Evolutionary conservation across 129 eudicot genomes (phyloP).

Genomic region (Escallonia herrerae): DNA sequence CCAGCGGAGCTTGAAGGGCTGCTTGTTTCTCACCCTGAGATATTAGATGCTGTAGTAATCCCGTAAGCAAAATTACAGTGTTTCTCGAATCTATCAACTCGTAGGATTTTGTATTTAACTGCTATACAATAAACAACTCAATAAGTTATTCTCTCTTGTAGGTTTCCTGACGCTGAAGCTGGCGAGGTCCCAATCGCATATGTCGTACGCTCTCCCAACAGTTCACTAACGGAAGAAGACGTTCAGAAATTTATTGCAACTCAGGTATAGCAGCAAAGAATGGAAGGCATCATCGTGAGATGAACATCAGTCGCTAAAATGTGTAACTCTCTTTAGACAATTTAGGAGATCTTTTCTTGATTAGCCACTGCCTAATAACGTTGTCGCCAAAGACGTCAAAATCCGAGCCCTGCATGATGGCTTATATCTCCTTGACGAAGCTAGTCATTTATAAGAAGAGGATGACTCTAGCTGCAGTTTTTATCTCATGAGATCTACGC

Average conservation of each 20-base stretch:
- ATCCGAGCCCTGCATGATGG: too few relatives aligned
- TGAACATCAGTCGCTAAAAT: too few relatives aligned
- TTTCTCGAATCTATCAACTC: neutral
- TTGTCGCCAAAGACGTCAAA: too few relatives aligned
- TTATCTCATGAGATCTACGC: too few relatives aligned
- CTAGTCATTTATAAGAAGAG: too few relatives aligned
- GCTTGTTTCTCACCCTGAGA: constrained; percentile 74
- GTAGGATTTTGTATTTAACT: neutral
- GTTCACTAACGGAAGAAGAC: constrained; percentile 69
- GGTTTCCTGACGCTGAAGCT: constrained; percentile 92
- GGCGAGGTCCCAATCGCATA: constrained; percentile 86
- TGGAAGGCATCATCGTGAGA: too few relatives aligned
- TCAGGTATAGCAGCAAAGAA: constrained; percentile 34
- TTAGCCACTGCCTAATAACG: neutral
- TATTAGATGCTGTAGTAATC: constrained; percentile 83
- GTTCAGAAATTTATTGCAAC: constrained; percentile 68
- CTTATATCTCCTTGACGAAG: too few relatives aligned
- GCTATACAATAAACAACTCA: neutral
- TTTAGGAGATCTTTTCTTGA: neutral
- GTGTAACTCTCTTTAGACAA: neutral
- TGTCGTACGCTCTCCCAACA: constrained; percentile 70
- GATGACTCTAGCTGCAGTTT: too few relatives aligned
- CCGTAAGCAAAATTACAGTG: constrained; percentile 51
- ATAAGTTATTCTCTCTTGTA: constrained; percentile 5
- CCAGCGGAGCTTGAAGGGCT: constrained; percentile 97